Evolutionary conservation across 2,329 filamentous ascomycete species (phyloP), one percentile per base, ranked within the genome.

Genomic region (Neofusicoccum cordaticola): DNA sequence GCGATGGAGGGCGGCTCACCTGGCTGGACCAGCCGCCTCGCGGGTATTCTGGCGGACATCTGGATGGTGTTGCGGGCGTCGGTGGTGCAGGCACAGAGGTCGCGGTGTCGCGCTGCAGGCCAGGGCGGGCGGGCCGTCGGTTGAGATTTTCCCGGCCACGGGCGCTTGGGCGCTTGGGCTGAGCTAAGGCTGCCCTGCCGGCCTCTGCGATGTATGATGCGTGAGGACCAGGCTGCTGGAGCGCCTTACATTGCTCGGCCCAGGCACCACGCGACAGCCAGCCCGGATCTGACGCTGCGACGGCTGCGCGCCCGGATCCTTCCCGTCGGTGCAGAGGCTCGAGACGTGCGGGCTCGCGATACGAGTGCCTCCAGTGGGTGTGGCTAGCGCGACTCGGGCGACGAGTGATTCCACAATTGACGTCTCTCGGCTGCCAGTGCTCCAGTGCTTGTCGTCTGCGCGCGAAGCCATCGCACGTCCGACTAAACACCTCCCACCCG

Each of bases 41-140:
- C 82, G 70, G 88, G 86, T 73, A 87, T 79, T 76, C 85, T 84
- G 71, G 89, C 77, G 79, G 83, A 90, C 89, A 92, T 92, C 62
- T 72, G 71, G 71, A 70, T 66, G 68, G 65, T 42, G 53, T 57
- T 42, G 53, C 27, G 62, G 53, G 62, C 51, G 60, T 68, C 11
- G 52, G 15, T 34, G 31, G 12, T 53, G 51, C 51, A 22, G 27
- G 27, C 27, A 31, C 27, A 31, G 27, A 31, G 27, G 27, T 31
- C 27, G 27, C 27, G 27, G 5, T 31, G 27, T 31, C 27, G 27
- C 27, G 27, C 27, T 31, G 27, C 27, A 31, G 27, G 27, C 27
- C 27, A 31, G 27, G 41, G 17, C 13, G 34, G 31, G 31, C 50
- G 34, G 50, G 50, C 34, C 50, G 50, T 31, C 27, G 19, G 47